Conservation (phyloP, 2,329 filamentous ascomycete species). For the Waltergamsia citrina region DNA sequence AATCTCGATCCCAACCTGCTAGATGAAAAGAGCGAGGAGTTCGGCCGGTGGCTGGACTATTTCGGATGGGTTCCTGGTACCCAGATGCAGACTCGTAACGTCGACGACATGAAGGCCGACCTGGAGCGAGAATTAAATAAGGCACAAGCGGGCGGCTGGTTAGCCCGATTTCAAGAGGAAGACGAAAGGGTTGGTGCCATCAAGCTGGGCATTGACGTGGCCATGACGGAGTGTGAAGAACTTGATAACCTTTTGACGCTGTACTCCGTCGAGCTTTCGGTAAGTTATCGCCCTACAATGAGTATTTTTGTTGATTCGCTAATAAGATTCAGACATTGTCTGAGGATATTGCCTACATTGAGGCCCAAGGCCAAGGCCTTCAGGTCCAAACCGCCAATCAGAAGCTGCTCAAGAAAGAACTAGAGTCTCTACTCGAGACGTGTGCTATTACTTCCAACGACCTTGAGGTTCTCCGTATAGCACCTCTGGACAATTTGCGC, state of each 20-base stretch:
- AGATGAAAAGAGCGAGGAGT: conserved; percentile 67
- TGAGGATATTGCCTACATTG: conserved; percentile 94
- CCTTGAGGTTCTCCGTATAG: conserved; percentile 62
- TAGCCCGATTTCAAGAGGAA: conserved; percentile 74
- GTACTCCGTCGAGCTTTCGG: conserved; percentile 88
- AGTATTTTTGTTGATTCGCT: no score
- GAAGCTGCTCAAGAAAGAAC: conserved; percentile 81
- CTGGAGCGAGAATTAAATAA: conserved; percentile 82
- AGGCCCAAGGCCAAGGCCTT: conserved; percentile 91
- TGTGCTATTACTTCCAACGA: conserved; percentile 75
- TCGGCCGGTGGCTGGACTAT: conserved; percentile 73
- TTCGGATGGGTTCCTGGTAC: conserved; percentile 79
- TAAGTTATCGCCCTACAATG: conserved; percentile 41
- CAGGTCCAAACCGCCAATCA: conserved; percentile 97
- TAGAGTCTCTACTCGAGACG: conserved; percentile 81
- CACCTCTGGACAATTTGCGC: conserved; percentile 60
- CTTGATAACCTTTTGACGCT: conserved; percentile 88
- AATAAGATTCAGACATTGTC: conserved; percentile 61
- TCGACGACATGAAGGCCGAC: conserved; percentile 74
- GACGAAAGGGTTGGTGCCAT: conserved; percentile 85
- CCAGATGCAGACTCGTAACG: conserved; percentile 62
- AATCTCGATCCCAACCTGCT: conserved; percentile 72
- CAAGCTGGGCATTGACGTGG: conserved; percentile 74
- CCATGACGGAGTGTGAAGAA: conserved; percentile 94
- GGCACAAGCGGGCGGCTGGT: conserved; percentile 87